Evolutionary conservation across 2,329 filamentous ascomycete species (phyloP).

Genomic region (Penicillium corylophilum): DNA sequence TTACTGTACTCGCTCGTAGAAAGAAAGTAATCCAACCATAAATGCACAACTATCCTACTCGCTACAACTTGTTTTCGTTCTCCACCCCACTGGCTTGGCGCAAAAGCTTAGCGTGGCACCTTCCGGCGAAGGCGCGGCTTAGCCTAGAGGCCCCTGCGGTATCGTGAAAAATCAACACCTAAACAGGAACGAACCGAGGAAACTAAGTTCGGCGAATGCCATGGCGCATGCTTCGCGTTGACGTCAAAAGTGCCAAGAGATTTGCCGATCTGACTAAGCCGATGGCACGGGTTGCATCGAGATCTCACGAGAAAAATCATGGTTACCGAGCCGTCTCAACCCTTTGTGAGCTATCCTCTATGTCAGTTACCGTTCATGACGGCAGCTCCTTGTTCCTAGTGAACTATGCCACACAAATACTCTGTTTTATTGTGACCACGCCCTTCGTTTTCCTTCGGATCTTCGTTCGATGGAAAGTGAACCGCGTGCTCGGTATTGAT

Average conservation of each 20-base stretch:
- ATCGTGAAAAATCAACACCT: neutral
- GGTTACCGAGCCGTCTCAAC: neutral
- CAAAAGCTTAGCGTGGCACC: neutral
- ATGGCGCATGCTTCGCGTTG: neutral
- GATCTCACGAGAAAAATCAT: neutral
- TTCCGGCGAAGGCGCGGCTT: neutral
- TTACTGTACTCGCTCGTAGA: neutral
- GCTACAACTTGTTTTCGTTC: neutral
- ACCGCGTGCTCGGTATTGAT: slow-evolving; percentile 5
- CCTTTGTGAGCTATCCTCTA: neutral
- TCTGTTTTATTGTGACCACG: neutral
- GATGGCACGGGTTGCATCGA: neutral
- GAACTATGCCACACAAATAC: neutral
- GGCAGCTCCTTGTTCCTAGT: neutral
- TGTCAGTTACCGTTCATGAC: neutral
- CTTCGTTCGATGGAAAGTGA: slow-evolving; percentile 9
- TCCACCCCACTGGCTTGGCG: neutral
- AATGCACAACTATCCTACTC: neutral
- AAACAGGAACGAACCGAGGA: neutral
- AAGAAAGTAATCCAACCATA: no score
- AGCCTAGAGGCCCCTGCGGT: neutral
- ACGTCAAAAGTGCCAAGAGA: neutral
- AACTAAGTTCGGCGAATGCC: neutral
- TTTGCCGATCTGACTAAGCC: neutral
- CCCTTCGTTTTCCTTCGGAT: slow-evolving; percentile 6